Evolutionary conservation across 164 flowering plant genomes (phyloP).

Genomic region (Malania oleifera): DNA sequence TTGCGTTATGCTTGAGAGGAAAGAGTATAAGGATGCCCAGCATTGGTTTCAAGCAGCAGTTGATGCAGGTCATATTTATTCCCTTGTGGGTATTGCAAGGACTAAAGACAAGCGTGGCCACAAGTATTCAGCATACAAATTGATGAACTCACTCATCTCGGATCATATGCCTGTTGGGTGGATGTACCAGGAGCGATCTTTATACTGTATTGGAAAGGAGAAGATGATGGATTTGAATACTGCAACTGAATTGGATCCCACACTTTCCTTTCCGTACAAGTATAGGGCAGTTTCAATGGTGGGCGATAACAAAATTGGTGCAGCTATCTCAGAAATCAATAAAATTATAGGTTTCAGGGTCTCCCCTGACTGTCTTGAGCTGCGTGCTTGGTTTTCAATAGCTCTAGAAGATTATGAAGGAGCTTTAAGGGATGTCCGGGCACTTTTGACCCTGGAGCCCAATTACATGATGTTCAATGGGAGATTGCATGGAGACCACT

Average conservation of each 20-base stretch:
- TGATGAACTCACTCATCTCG: constrained; percentile 49
- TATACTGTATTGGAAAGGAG: constrained; percentile 57
- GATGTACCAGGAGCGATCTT: constrained; percentile 88
- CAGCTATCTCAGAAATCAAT: constrained; percentile 61
- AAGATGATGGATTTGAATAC: constrained; percentile 54
- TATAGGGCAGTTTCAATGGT: constrained; percentile 54
- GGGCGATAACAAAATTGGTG: constrained; percentile 45
- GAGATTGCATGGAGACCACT: constrained; percentile 42
- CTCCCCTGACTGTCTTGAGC: constrained; percentile 72
- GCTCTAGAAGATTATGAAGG: constrained; percentile 61
- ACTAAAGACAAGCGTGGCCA: constrained; percentile 65
- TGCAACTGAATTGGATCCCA: constrained; percentile 82
- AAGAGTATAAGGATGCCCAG: constrained; percentile 62
- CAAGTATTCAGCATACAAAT: constrained; percentile 55
- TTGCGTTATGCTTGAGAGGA: constrained; percentile 65
- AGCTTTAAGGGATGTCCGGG: constrained; percentile 65
- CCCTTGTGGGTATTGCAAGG: constrained; percentile 69
- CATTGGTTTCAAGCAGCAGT: constrained; percentile 56
- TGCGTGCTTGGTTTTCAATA: constrained; percentile 74
- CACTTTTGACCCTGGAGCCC: constrained; percentile 70
- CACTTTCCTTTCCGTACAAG: constrained; percentile 74
- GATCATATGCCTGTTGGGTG: constrained; percentile 57
- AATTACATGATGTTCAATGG: constrained; percentile 71
- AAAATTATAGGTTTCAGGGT: constrained; percentile 65
- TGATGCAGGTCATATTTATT: constrained; percentile 69